A percentile compares a stretch with the other conserved stretches of the same genome.
These are phyloP conservation scores for Penicillium mononematosum DNA, from an alignment of 495 filamentous ascomycete genomes.

Conservation along the genomic window DNA sequence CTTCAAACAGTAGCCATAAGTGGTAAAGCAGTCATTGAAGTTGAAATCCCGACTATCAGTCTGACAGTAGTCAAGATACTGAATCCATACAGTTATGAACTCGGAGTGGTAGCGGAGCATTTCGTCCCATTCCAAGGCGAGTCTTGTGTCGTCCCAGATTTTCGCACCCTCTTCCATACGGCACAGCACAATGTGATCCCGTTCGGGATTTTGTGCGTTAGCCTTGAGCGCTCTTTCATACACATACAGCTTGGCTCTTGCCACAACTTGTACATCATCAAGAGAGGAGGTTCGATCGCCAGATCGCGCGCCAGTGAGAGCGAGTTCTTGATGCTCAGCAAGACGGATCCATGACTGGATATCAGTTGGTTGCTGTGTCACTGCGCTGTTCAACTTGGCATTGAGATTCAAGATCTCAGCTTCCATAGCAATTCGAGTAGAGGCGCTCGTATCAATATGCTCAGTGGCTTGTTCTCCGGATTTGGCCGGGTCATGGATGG, in stretches of 20 bases:
- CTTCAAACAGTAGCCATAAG: conserved; percentile 57
- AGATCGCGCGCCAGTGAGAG: conserved; percentile 48
- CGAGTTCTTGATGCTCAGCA: conserved; percentile 68
- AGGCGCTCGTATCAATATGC: background rate
- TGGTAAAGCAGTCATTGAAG: conserved; percentile 60
- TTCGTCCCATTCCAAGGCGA: conserved; percentile 64
- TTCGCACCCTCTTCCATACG: conserved; percentile 69
- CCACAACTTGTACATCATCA: conserved; percentile 64
- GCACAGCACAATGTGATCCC: conserved; percentile 60
- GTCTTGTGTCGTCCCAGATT: conserved; percentile 66
- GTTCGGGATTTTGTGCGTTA: conserved; percentile 38
- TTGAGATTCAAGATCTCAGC: conserved; percentile 49
- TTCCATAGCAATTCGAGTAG: conserved; percentile 28
- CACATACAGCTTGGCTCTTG: conserved; percentile 77
- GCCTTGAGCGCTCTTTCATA: conserved; percentile 73
- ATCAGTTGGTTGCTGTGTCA: conserved; percentile 64
- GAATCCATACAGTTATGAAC: conserved; percentile 66
- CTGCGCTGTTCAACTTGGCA: conserved; percentile 55
- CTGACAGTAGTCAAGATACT: conserved; percentile 74
- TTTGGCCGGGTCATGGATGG: conserved; percentile 65
- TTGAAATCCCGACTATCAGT: conserved; percentile 64
- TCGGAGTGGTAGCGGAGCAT: conserved; percentile 56
- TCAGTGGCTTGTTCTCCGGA: conserved; percentile 38
- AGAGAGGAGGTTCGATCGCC: conserved; percentile 47
- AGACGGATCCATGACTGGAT: conserved; percentile 71